Conservation (phyloP, 805 yeast species). For the Barnettozyma sp. region DNA sequence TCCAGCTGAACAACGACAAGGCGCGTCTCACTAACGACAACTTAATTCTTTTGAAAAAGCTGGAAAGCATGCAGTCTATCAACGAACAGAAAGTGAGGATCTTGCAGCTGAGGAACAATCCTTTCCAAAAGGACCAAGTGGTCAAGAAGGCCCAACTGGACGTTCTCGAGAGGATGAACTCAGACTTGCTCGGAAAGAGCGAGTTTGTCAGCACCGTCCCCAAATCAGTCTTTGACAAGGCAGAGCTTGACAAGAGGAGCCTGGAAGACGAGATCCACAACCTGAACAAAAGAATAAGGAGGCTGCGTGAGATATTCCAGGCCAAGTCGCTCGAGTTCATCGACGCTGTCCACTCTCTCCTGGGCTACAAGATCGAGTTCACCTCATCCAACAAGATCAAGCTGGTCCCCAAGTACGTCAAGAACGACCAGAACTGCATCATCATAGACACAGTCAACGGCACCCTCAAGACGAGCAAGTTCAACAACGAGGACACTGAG, state of each 20-base stretch:
- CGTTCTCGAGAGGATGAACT: slow-evolving; percentile 51
- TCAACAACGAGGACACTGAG: slow-evolving; percentile 24
- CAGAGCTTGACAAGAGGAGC: slow-evolving; percentile 44
- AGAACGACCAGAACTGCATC: slow-evolving; percentile 38
- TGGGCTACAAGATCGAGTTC: slow-evolving; percentile 73
- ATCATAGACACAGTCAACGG: slow-evolving; percentile 51
- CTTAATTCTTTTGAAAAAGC: slow-evolving; percentile 31
- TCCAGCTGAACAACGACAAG: slow-evolving; percentile 31
- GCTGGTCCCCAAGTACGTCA: slow-evolving; percentile 40
- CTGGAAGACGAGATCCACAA: slow-evolving; percentile 42
- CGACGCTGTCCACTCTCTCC: slow-evolving; percentile 54
- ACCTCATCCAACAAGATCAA: slow-evolving; percentile 49
- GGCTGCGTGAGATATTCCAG: slow-evolving; percentile 51
- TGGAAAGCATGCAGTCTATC: slow-evolving; percentile 28
- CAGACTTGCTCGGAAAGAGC: slow-evolving; percentile 36
- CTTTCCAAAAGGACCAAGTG: slow-evolving; percentile 54
- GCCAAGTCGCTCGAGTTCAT: slow-evolving; percentile 67
- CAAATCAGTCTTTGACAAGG: slow-evolving; percentile 53
- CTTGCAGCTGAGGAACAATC: slow-evolving; percentile 60
- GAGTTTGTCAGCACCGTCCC: slow-evolving; percentile 40
- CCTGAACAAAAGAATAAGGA: slow-evolving; percentile 41
- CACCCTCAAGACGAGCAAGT: slow-evolving; percentile 46
- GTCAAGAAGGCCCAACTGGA: slow-evolving; percentile 47
- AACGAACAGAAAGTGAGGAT: slow-evolving; percentile 40
- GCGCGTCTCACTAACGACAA: slow-evolving; percentile 33